Base-by-base conservation (phyloP, 805 yeast species). In the Tetrapisispora namnaoensis region DNA sequence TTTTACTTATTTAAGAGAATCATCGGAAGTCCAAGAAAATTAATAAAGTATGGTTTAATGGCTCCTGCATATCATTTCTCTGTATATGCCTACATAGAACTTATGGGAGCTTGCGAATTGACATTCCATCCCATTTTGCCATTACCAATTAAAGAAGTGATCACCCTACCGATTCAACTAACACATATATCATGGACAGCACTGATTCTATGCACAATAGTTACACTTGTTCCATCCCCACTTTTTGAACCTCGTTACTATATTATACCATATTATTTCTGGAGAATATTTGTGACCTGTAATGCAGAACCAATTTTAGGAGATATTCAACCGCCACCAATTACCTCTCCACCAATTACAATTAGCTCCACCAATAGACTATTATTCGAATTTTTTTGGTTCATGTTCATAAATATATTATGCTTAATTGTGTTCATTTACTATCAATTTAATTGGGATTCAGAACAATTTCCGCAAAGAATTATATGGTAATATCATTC, bases 231-330 rank as follows among this genome's bases (percentile, higher is more conserved):
- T 0, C 96, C 98, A 20, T 82, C 96, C 0, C 99, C 98, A 5
- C 71, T 93, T 54, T 82, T 93, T 59, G 99, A 93, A 66, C 96
- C 97, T 44, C 77, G 99, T 50, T 93, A 93, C 63, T 93, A 83
- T 64, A 86, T 91, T 44, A 57, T 88, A 5, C 97, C 98, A 4
- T 80, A 78, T 60, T 62, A 85, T 13, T 65, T 89, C 37, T 88
- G 90, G 79, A 76, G 97, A 56, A 47, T 86, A 2, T 74, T 79
- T 49, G 64, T 75, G 16, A 65, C 67, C 13, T 60, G 65, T 44
- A 55, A 57, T 44, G 61, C 63, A 14, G 78, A 80, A 17, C 65
- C 69, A 22, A 56, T 63, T 17, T 56, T 52, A 18, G 55, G 55
- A 50, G 61, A 60, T 16, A 47, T 63, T 24, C 53, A 59, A 24